Base-by-base conservation (phyloP, 352 stramenopile species). In the Pythium phragmitis region DNA sequence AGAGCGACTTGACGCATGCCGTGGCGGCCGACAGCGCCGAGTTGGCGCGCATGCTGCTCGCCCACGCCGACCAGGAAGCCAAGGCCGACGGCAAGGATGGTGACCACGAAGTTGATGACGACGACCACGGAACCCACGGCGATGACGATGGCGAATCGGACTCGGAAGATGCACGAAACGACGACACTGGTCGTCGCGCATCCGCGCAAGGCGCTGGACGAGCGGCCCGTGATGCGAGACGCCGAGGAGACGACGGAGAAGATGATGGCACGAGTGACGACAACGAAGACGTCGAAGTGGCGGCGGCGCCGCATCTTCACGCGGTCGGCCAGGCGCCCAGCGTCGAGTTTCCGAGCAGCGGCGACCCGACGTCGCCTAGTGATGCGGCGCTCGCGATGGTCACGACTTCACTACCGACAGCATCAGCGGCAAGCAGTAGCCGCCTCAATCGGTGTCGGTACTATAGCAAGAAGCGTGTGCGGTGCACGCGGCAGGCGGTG, bases 1-100 rank as follows among this genome's bases (percentile, higher is more conserved):
- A 92, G 34, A 60, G 61, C 30, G 76, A 80, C 13, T 55, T 85
- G 30, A 65, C 72, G 55, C 74, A 80, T 30, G 76, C 70, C 34
- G 61, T 67, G 34, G 59, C 74, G 36, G 73, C 85, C 39, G 82
- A 89, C 59, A 77, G 79, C 56, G 72, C 74, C 42, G 81, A 91
- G 55, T 83, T 92, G 51, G 83, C 78, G 51, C 79, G 79, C 30
- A 89, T 92, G 72, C 60, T 92, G 51, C 65, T 92, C 28, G 76
- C 75, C 11, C 79, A 91, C n/a, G 77, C 81, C 19, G 81, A 89
- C 17, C 78, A 91, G 56, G 46, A 63, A 36, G n/a, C 21, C 46
- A 64, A 72, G 43, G 58, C 65, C 17, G 42, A 59, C 46, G 72
- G 1, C 3, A 46, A 46, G 7, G 13, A 46, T 19, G n/a, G 30